Conservation (phyloP, 352 stramenopile genomes). For the Globisporangium heterothallicum region DNA sequence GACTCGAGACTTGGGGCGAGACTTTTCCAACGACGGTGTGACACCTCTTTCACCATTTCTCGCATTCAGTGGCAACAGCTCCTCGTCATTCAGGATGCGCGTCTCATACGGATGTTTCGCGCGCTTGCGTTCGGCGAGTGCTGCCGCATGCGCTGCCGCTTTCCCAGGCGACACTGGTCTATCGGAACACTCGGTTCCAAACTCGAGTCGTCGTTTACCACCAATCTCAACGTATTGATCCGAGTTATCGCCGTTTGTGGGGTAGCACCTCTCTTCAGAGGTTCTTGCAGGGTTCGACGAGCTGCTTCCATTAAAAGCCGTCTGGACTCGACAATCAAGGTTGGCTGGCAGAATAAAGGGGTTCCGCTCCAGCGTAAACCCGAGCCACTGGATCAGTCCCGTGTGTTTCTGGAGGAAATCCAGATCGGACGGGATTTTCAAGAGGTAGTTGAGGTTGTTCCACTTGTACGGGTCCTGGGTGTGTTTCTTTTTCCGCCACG, state of each 20-base stretch:
- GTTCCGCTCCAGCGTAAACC: slow-evolving; percentile 81
- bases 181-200: not conserved
- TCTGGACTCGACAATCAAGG: slow-evolving; percentile 39
- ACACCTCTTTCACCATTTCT: not conserved
- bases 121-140: slow-evolving; percentile 47
- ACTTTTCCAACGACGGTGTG: slow-evolving; percentile 8
- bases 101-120: slow-evolving; percentile 81
- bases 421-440: slow-evolving; percentile 87
- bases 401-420: slow-evolving; percentile 85
- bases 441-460: slow-evolving; percentile 90
- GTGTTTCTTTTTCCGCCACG: slow-evolving; percentile 57
- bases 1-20: slow-evolving; percentile 7
- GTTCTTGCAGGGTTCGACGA: too few species aligned
- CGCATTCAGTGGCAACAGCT: slow-evolving; percentile 40
- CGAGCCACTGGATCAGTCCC: slow-evolving; percentile 76
- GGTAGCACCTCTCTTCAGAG: too few species aligned
- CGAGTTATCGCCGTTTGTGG: slow-evolving; percentile 17
- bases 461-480: slow-evolving; percentile 57
- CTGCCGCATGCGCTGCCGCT: slow-evolving; percentile 16
- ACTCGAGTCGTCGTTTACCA: slow-evolving; percentile 32
- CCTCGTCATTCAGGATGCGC: slow-evolving; percentile 81
- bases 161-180: slow-evolving; percentile 8
- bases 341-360: slow-evolving; percentile 86
- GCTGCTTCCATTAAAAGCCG: too few species aligned
- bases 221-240: slow-evolving; percentile 53